Percentiles rank a stretch among this genome's conserved stretches.
Conservation (phyloP, 2,329 filamentous ascomycete genomes). For the Aspergillus terreus region DNA sequence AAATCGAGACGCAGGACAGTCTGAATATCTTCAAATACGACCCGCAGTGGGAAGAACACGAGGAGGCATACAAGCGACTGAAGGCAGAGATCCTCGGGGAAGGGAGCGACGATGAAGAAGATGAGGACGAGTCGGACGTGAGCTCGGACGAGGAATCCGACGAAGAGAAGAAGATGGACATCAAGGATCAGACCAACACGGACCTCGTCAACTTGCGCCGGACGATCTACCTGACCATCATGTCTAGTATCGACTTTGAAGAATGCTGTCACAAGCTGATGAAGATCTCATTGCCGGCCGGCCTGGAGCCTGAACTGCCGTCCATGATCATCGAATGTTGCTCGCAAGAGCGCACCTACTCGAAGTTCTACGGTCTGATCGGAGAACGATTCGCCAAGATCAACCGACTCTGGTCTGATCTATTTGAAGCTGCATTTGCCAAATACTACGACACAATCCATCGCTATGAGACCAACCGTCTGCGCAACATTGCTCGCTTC, state of each 20-base stretch:
- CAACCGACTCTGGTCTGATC: conserved; percentile 87
- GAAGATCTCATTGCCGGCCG: conserved; percentile 82
- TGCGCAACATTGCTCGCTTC: conserved; percentile 91
- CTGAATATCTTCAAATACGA: conserved; percentile 97
- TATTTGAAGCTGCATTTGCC: conserved; percentile 85
- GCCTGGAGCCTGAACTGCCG: conserved; percentile 83
- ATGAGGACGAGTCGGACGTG: conserved; percentile 56
- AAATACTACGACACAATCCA: conserved; percentile 98
- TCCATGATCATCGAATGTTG: conserved; percentile 98
- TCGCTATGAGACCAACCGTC: conserved; percentile 89
- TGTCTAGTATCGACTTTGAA: conserved; percentile 93
- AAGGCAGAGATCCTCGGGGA: conserved; percentile 94
- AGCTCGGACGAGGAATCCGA: conserved; percentile 69
- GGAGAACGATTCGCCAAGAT: conserved; percentile 94
- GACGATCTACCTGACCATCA: conserved; percentile 96
- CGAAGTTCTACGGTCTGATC: conserved; percentile 93
- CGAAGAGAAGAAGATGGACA: conserved; percentile 81
- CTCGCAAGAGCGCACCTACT: conserved; percentile 93
- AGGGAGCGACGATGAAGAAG: conserved; percentile 78
- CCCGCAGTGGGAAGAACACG: conserved; percentile 81
- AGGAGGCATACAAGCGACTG: conserved; percentile 82
- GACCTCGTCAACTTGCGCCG: conserved; percentile 89
- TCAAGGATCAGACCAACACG: conserved; percentile 96
- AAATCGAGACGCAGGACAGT: conserved; percentile 78
- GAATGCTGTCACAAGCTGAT: conserved; percentile 97